Percentiles rank a stretch among this genome's conserved stretches.
Evolutionary conservation across 2,329 filamentous ascomycete genomes (phyloP).

Genomic region (Curvularia sp.): DNA sequence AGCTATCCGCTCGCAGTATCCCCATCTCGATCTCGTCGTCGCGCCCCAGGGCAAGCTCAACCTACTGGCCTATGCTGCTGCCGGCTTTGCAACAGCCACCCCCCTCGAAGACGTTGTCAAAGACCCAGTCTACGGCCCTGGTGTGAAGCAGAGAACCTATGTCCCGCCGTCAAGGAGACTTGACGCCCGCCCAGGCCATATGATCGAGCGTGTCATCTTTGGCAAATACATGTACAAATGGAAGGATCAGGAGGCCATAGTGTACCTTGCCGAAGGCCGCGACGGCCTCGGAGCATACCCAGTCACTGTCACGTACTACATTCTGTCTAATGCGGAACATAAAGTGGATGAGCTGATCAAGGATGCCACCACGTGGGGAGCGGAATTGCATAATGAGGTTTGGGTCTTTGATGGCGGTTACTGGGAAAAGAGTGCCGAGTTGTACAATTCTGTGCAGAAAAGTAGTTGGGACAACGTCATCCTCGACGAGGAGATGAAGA

Average conservation of each 20-base stretch:
- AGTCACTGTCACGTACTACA: constrained; percentile 50
- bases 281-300: constrained; percentile 49
- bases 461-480: constrained; percentile 71
- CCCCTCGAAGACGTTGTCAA: constrained; percentile 52
- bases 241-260: constrained; percentile 53
- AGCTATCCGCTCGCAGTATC: constrained; percentile 55
- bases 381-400: constrained; percentile 67
- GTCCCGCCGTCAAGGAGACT: constrained; percentile 50
- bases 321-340: constrained; percentile 49
- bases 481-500: constrained; percentile 69
- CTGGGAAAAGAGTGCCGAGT: constrained; percentile 68
- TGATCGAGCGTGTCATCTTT: constrained; percentile 51
- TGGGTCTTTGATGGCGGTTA: constrained; percentile 69
- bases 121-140: constrained; percentile 43
- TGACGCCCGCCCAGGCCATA: constrained; percentile 44
- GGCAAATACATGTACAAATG: constrained; percentile 57
- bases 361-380: constrained; percentile 62
- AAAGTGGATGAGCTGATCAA: constrained; percentile 61
- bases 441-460: constrained; percentile 60
- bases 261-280: constrained; percentile 53
- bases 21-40: constrained; percentile 54
- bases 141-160: constrained; percentile 49
- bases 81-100: constrained; percentile 52
- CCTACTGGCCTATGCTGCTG: constrained; percentile 53
- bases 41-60: constrained; percentile 44